Evolutionary conservation across 208 protist species (phyloP), one percentile per base, ranked within the genome.

Genomic region (Tritrichomonas foetus): DNA sequence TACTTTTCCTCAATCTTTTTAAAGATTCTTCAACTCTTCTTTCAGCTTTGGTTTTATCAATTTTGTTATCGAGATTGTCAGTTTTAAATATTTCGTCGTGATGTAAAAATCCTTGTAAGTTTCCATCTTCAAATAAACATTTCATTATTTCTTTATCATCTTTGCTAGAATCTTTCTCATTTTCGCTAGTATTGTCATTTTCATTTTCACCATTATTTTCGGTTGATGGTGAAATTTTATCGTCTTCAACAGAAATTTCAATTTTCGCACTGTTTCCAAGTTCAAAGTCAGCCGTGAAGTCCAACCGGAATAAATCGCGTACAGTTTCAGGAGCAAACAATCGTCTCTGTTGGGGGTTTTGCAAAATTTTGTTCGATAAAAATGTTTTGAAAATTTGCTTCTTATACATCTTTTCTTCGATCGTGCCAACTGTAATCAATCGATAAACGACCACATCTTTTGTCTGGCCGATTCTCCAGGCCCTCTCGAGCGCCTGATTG

Each of bases 361-460:
- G 97, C 27, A 99, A 95, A 39, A 99, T 97, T 92, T 98, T 98
- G 94, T 99, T 98, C 3, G 97, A 97, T 41, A 98, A 96, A 93
- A 98, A 97, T 95, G 97, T 97, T 95, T 98, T 98, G 69, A 97
- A 97, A 5, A 98, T 94, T 61, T 96, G 95, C 33, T 98, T 96
- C 49, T 99, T 97, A 95, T 99, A 98, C 49, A 99, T 98, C 78
- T 98, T 97, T 95, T 99, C 99, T 96, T 99, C 98, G 49, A 99
- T 98, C 14, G 98, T 99, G 50, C 98, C 98, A 66, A 95, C 96
- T 16, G 97, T 97, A 69, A 99, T 97, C 1, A 99, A 96, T 78
- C 98, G 96, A 95, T 98, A 99, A 8, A 99, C 96, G 16, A 96
- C 97, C 30, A 99, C 98, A 13, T 97, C 94, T 72, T 97, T 96